Conservation (phyloP, 768 basidiomycete species). For the Rhodotorula kratochvilovae region DNA sequence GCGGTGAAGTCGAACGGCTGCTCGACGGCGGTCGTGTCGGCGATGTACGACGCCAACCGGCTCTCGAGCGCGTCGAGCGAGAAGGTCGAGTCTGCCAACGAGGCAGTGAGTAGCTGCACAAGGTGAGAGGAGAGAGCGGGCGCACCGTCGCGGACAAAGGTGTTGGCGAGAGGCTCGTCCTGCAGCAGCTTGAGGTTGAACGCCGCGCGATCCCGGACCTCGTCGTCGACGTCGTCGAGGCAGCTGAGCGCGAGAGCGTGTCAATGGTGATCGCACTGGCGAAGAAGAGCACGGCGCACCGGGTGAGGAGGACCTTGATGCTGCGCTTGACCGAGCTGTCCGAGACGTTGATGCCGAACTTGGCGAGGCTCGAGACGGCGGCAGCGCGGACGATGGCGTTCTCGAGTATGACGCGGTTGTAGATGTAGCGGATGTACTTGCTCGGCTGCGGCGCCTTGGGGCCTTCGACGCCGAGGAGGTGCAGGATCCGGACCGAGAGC, state of each 20-base stretch:
- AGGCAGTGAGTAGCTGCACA: no score
- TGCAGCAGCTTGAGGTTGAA: conserved; percentile 82
- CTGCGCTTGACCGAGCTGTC: conserved; percentile 76
- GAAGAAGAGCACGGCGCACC: conserved; percentile 53
- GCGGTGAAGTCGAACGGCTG: conserved; percentile 75
- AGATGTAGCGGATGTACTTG: conserved; percentile 98
- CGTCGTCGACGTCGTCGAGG: conserved; percentile 96
- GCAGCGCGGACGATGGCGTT: conserved; percentile 97
- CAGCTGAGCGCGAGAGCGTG: conserved; percentile 56
- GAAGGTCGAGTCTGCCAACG: conserved; percentile 74
- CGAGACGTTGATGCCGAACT: conserved; percentile 85
- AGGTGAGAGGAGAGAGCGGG: not conserved
- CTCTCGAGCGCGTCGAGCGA: conserved; percentile 84
- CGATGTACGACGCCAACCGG: conserved; percentile 88
- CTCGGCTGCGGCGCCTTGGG: conserved; percentile 93
- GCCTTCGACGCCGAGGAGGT: conserved; percentile 90
- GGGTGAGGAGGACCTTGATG: conserved; percentile 75
- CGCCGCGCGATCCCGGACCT: conserved; percentile 95
- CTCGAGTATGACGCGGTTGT: conserved; percentile 97
- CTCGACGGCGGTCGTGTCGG: conserved; percentile 65
- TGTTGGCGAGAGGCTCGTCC: conserved; percentile 71
- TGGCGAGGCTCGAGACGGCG: conserved; percentile 87
- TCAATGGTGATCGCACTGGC: not conserved
- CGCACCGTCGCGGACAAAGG: conserved; percentile 87
- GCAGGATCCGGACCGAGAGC: conserved; percentile 91